A percentile compares a stretch with the other conserved stretches of the same genome.
These are phyloP conservation scores for Backusella circina DNA, from an alignment of 192 early-diverging fungal genomes.

Conservation along the genomic window DNA sequence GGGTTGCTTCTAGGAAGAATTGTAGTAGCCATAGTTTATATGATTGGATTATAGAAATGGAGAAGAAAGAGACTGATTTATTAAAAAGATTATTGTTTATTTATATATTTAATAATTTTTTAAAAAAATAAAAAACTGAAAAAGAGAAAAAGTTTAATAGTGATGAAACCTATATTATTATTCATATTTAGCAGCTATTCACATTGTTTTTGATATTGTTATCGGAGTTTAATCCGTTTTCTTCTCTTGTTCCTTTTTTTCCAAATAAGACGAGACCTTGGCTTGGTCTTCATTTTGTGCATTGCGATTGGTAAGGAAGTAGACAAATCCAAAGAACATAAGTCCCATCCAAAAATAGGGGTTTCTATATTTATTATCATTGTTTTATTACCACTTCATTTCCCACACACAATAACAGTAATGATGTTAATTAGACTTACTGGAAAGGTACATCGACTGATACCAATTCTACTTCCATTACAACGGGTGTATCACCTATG, in stretches of 20 bases:
- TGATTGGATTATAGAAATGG: not conserved
- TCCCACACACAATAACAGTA: not conserved
- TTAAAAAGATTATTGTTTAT: not conserved
- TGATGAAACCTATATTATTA: not conserved
- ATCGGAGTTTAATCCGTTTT: not conserved
- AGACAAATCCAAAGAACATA: not conserved
- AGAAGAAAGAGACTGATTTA: not conserved
- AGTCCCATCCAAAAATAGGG: conserved; percentile 19
- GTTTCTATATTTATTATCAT: conserved; percentile 13
- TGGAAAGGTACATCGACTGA: not conserved
- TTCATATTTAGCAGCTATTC: not conserved
- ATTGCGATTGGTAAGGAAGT: not conserved
- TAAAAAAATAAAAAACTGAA: not conserved
- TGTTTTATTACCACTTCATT: not conserved
- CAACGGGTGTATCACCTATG: conserved; percentile 7
- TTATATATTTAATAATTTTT: not conserved
- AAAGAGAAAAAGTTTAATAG: not conserved
- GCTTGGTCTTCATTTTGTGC: not conserved
- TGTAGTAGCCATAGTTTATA: not conserved
- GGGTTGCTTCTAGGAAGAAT: not conserved
- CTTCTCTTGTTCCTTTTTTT: conserved; percentile 16
- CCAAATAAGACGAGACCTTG: conserved; percentile 17
- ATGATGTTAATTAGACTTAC: not conserved
- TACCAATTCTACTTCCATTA: conserved; percentile 18
- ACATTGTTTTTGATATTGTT: not conserved